phyloP scores from a whole-genome alignment of 2,329 filamentous ascomycete species.

The Curvularia hawaiiensis region DNA sequence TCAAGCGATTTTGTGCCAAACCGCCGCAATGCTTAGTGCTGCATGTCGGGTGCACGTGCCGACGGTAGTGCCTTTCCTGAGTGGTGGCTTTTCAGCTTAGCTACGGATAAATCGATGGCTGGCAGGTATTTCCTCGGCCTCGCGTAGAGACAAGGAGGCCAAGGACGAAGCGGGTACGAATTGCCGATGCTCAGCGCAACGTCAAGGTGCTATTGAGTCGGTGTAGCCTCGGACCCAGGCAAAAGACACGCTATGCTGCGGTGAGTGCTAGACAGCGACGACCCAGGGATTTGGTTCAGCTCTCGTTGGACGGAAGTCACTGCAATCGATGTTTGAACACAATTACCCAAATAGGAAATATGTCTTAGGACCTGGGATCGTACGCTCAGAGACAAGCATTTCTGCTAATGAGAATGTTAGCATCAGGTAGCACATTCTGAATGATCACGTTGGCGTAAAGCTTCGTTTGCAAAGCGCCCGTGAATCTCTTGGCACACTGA shows the following conservation, averaged over 20 bases:
- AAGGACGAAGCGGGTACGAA: background rate
- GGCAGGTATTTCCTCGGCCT: background rate
- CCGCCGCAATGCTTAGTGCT: constrained; percentile 13
- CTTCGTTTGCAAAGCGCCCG: background rate
- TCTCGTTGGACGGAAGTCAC: constrained; percentile 7
- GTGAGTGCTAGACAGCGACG: no score
- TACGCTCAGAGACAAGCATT: background rate
- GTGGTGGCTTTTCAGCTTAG: constrained; percentile 13
- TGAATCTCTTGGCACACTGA: background rate
- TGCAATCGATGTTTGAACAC: constrained; percentile 1
- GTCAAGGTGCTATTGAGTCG: background rate
- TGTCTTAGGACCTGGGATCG: background rate
- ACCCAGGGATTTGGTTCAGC: no score
- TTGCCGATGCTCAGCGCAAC: background rate
- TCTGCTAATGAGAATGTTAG: background rate
- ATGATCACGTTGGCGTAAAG: no score
- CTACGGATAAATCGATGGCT: constrained; percentile 8
- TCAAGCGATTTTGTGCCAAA: constrained; percentile 8
- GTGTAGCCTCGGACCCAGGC: no score
- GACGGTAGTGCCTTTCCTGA: constrained; percentile 4
- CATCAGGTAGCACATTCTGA: background rate
- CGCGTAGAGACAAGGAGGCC: background rate
- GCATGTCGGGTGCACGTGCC: constrained; percentile 9
- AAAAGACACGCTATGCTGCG: no score
- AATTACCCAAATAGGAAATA: constrained; percentile 8